A percentile compares a stretch with the other conserved stretches of the same genome.
These are phyloP conservation scores for Trichoderma sp. DNA, from an alignment of 2,329 filamentous ascomycete species.

Conservation along the genomic window DNA sequence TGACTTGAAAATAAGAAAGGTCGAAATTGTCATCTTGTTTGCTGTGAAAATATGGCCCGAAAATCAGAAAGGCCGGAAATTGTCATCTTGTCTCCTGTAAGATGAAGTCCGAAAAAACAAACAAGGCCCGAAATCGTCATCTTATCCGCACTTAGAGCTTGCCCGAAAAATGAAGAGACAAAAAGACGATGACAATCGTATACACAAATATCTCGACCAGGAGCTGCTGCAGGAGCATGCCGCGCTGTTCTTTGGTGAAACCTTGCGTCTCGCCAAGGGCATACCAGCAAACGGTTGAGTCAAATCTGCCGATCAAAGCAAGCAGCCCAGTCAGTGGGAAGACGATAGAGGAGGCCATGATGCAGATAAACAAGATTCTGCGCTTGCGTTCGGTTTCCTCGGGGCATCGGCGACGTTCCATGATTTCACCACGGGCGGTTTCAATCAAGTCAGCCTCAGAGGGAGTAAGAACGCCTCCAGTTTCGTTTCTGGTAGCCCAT, in stretches of 20 bases:
- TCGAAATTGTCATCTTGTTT: neutral
- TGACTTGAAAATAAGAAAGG: neutral
- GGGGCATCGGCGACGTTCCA: constrained; percentile 29
- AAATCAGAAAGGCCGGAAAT: neutral
- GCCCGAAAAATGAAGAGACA: constrained; percentile 33
- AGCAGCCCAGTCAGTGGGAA: constrained; percentile 49
- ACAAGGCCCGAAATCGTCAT: neutral
- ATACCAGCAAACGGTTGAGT: constrained; percentile 47
- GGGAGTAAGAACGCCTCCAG: constrained; percentile 1
- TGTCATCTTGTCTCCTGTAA: neutral
- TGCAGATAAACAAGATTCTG: constrained; percentile 37
- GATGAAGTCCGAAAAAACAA: neutral
- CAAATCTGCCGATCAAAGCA: constrained; percentile 43
- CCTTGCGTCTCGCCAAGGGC: constrained; percentile 44
- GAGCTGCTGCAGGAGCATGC: constrained; percentile 37
- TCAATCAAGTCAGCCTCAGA: constrained; percentile 30
- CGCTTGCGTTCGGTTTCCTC: constrained; percentile 32
- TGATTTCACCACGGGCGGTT: constrained; percentile 31
- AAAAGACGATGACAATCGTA: constrained; percentile 30
- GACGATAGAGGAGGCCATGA: constrained; percentile 38
- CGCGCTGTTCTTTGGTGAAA: constrained; percentile 35
- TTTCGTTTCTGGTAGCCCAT: neutral
- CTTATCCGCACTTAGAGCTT: neutral
- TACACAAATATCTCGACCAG: constrained; percentile 35
- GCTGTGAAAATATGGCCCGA: neutral